Base-by-base conservation (phyloP, 192 early-diverging fungal genomes). In the Phlyctochytrium bullatum region DNA sequence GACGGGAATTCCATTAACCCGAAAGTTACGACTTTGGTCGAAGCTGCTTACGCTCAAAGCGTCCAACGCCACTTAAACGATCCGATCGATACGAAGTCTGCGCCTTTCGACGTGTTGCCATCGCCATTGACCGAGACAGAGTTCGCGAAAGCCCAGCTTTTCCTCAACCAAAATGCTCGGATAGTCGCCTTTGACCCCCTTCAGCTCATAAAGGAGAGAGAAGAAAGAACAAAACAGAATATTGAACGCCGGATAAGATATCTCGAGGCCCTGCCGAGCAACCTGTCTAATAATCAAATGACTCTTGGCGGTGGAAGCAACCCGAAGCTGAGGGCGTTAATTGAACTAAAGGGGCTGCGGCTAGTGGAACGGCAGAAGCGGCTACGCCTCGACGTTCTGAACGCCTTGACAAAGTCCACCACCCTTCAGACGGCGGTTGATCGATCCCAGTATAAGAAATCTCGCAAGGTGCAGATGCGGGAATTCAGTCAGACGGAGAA, bases 401-500 rank as follows among this genome's bases (percentile, higher is more conserved):
- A 86, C 50, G 86, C 87, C 54, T 81, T 95, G 65, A 76, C 80
- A 3, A 86, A 85, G 23, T 80, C 86, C 12, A 92, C 95, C 14
- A 89, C 89, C 64, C 78, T 96, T 34, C 83, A 88, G 1, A 92
- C 95, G 4, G 87, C 90, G 0, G 78, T 86, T 3, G 91, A 99
- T 73, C 82, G 94, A 59, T 69, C 81, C 2, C 78, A 40, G 51
- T 71, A 71, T 36, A 24, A 54, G 4, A 40, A 62, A 20, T 20
- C 28, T 24, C 47, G 69, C 2, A 71, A 71, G 57, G 34, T 64
- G 3, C 88, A 92, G 1, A 67, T 91, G 57, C 87, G 92, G 16
- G 94, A 96, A 65, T 90, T 92, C 2, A 79, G 90, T 10, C 86
- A 89, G 71, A 95, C 94, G 1, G 97, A 97, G 69, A 89, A 86